phyloP scores from a whole-genome alignment of 345 rosid genomes.

The Eucalyptus viminalis region DNA sequence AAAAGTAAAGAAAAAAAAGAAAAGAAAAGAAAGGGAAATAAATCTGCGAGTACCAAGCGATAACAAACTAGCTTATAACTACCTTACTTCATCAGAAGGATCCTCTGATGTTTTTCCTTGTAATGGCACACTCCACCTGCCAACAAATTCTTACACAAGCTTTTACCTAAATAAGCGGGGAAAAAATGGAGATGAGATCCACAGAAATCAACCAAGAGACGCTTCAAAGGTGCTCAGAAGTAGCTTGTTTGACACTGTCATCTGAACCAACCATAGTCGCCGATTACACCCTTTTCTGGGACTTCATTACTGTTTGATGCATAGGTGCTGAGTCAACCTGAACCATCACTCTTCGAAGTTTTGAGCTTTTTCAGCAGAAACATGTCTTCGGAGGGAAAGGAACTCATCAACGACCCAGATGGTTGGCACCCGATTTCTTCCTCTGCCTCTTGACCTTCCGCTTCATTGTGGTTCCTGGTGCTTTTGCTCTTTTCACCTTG shows the following conservation, averaged over 20 bases:
- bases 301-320: not conserved
- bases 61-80: not conserved
- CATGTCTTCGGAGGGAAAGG: not conserved
- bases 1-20: too few species aligned
- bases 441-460: not conserved
- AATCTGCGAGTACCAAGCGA: not conserved
- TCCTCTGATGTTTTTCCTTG: not conserved
- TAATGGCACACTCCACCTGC: not conserved
- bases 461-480: not conserved
- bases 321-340: not conserved
- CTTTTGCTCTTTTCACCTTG: not conserved
- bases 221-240: not conserved
- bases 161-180: not conserved
- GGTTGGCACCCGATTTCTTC: not conserved
- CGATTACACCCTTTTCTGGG: not conserved
- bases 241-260: not conserved
- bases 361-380: not conserved
- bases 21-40: not conserved
- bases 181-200: not conserved
- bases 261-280: not conserved
- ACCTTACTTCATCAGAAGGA: not conserved
- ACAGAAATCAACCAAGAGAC: not conserved
- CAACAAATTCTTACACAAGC: not conserved
- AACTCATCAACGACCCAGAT: slow-evolving; percentile 1
- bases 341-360: not conserved